A percentile compares a stretch with the other conserved stretches of the same genome.
phyloP scores from a whole-genome alignment of 169 alveolate species.

The Plasmodium chabaudi region DNA sequence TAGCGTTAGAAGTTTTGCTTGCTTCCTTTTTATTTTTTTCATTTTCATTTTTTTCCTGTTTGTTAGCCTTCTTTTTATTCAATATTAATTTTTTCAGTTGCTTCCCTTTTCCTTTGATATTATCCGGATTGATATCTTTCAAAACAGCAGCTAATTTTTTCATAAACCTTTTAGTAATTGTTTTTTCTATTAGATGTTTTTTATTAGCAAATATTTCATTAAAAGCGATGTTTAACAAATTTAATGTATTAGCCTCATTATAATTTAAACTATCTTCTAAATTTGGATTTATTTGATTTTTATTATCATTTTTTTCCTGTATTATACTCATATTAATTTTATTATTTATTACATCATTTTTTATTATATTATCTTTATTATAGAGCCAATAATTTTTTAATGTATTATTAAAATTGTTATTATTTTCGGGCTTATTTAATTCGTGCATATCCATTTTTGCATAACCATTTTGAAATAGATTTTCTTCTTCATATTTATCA shows the following conservation, averaged over 20 bases:
- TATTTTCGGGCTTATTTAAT: constrained; percentile 40
- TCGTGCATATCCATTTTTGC: constrained; percentile 27
- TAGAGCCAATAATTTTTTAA: constrained; percentile 25
- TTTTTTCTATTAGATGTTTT: constrained; percentile 42
- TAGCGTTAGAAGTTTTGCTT: not conserved
- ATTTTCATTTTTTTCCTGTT: not conserved
- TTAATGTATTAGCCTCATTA: constrained; percentile 70
- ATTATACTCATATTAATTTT: constrained; percentile 3
- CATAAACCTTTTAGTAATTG: constrained; percentile 62
- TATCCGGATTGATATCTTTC: constrained; percentile 46
- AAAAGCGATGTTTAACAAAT: constrained; percentile 69
- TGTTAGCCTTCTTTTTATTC: not conserved
- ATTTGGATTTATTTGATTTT: constrained; percentile 50
- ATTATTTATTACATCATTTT: not conserved
- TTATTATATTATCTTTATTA: constrained; percentile 6
- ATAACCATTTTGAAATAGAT: constrained; percentile 5
- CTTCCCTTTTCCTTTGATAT: constrained; percentile 40
- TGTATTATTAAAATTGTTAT: constrained; percentile 1
- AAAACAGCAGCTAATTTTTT: constrained; percentile 37
- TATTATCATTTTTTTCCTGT: constrained; percentile 18
- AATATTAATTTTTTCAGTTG: constrained; percentile 42
- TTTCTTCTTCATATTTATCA: constrained; percentile 54
- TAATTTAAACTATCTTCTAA: constrained; percentile 71
- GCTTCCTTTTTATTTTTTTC: constrained; percentile 5
- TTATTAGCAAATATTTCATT: constrained; percentile 56